Evolutionary conservation across 2,329 filamentous ascomycete genomes (phyloP), one percentile per base, ranked within the genome.

Genomic region (Aspergillus eucalypticola): DNA sequence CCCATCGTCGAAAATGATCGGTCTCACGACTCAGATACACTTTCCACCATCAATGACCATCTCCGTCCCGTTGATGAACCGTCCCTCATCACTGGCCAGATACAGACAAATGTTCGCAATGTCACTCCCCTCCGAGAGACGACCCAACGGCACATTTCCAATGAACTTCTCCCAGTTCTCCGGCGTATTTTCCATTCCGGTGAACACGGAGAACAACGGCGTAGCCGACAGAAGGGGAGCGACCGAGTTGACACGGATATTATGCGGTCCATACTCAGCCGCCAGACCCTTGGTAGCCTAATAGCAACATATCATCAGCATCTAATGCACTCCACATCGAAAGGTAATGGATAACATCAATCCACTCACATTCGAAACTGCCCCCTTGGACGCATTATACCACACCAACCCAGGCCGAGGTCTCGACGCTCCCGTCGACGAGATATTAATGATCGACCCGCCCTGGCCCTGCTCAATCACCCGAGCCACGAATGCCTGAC

Each of bases 221-320:
- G 89, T 92, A 15, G 82, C 85, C 1, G 85, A 87, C 1, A 91
- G 79, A 0, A 91, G 82, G 0, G 89, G 89, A 50, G 87, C 90
- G 13, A 92, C 85, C 1, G 85, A 83, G 64, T 91, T 91, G 68
- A 92, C 88, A 0, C 89, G 84, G 64, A 93, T 90, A 65, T 90
- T 83, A 57, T 90, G 83, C 0, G 85, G 83, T 0, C 87, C 90
- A 66, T 89, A 92, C 73, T 92, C 90, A 1, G 89, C 86, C 0
- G 89, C 90, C 65, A 93, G 81, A 10, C 84, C 84, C 75, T 86
- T 88, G 2, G 85, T 88, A 8, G 84, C 86, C 77, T 84, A 56
- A n/a, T 68, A 71, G 8, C n/a, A 23, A 21, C 10, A 39, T n/a
- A 15, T 55, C 17, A 46, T 41, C 7, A 25, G 23, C 8, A 50